Percentiles rank a stretch among this genome's conserved stretches.
Evolutionary conservation across 768 basidiomycete genomes (phyloP).

Genomic region (Suillus fuscotomentosus): DNA sequence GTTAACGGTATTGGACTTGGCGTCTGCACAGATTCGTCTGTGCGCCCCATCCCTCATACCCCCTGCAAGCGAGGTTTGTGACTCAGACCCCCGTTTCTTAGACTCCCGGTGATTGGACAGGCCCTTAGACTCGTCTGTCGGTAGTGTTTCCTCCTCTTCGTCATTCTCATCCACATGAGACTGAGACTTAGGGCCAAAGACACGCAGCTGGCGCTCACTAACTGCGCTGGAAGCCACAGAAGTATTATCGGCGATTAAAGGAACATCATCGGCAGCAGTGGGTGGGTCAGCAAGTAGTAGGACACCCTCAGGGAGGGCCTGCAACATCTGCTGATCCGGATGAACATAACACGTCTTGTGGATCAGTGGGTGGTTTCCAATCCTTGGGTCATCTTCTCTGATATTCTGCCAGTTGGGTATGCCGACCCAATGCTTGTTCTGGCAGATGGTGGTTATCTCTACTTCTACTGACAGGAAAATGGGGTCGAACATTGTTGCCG

Average conservation of each 20-base stretch:
- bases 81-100: neutral
- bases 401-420: neutral
- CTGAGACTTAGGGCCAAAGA: neutral
- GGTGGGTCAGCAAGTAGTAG: neutral
- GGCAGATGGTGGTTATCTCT: neutral
- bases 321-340: neutral
- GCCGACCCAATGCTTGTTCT: neutral
- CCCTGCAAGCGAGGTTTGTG: neutral
- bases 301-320: neutral
- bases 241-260: neutral
- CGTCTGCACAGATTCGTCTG: neutral
- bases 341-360: neutral
- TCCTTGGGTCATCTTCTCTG: neutral
- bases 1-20: neutral
- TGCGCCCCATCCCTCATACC: neutral
- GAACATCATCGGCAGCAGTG: neutral
- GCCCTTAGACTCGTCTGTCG: neutral
- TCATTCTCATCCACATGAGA: neutral
- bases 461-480: neutral
- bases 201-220: neutral
- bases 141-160: neutral
- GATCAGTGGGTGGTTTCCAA: neutral
- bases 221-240: neutral
- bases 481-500: neutral
- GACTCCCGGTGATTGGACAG: neutral